Percentiles rank a stretch among this genome's conserved stretches.
Evolutionary conservation across 2,329 filamentous ascomycete species (phyloP).

Genomic region (Xylariaceae sp.): DNA sequence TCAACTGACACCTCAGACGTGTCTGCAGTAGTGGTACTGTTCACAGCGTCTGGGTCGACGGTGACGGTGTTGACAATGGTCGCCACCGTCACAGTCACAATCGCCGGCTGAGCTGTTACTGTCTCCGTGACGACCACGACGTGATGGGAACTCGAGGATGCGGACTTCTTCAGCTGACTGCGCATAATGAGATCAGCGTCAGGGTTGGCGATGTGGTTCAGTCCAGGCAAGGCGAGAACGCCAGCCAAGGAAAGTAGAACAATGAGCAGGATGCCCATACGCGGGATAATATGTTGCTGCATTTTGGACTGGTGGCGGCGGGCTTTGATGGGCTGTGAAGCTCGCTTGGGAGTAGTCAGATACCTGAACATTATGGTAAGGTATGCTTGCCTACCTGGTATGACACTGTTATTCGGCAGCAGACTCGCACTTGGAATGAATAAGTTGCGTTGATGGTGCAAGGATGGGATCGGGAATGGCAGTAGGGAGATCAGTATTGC

Average conservation of each 20-base stretch:
- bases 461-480: neutral
- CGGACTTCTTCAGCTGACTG: neutral
- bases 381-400: neutral
- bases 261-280: conserved; percentile 8
- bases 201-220: neutral
- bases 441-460: neutral
- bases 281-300: conserved; percentile 4
- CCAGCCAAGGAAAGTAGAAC: neutral
- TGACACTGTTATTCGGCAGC: neutral
- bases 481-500: neutral
- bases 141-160: neutral
- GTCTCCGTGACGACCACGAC: neutral
- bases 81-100: conserved; percentile 10
- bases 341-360: neutral
- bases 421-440: neutral
- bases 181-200: neutral
- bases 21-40: neutral
- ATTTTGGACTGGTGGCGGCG: neutral
- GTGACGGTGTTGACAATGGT: conserved; percentile 1
- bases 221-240: conserved; percentile 8
- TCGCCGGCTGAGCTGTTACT: neutral
- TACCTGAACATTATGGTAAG: neutral
- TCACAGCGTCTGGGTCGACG: neutral
- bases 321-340: neutral
- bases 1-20: neutral